These are phyloP conservation scores for Rhodamnia argentea DNA, from an alignment of 345 rosid genomes.

Conservation along the genomic window DNA sequence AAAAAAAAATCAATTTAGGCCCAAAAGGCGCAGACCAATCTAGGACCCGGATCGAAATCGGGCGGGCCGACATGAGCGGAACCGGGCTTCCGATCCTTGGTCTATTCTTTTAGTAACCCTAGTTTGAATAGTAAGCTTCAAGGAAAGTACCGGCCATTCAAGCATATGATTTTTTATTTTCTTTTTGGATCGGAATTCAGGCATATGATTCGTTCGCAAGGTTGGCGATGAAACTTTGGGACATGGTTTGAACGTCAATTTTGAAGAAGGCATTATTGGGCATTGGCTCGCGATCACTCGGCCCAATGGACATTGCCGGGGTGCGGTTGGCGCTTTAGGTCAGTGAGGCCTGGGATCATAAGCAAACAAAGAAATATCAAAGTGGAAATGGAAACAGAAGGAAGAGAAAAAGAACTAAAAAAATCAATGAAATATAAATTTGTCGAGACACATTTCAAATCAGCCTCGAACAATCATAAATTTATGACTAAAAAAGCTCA, in stretches of 20 bases:
- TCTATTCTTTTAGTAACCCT: background rate
- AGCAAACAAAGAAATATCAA: background rate
- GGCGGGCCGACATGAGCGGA: rapidly evolving
- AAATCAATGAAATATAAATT: too few species aligned
- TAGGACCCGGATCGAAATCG: background rate
- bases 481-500: background rate
- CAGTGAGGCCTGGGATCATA: background rate
- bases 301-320: background rate
- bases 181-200: too few species aligned
- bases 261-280: background rate
- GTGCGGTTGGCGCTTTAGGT: background rate
- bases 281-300: background rate
- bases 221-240: background rate
- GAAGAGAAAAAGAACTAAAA: background rate
- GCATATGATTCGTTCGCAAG: too few species aligned
- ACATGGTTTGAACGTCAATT: background rate
- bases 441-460: too few species aligned
- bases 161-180: background rate
- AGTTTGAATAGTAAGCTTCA: background rate
- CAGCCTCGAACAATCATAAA: background rate
- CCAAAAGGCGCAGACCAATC: background rate
- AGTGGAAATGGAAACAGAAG: background rate
- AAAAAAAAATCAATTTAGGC: background rate
- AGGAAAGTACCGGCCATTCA: rapidly evolving
- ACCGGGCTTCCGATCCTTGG: background rate